Evolutionary conservation across 139 green algal species (phyloP), one percentile per base, ranked within the genome.

Genomic region (Pseudopediastrum boryanum): DNA sequence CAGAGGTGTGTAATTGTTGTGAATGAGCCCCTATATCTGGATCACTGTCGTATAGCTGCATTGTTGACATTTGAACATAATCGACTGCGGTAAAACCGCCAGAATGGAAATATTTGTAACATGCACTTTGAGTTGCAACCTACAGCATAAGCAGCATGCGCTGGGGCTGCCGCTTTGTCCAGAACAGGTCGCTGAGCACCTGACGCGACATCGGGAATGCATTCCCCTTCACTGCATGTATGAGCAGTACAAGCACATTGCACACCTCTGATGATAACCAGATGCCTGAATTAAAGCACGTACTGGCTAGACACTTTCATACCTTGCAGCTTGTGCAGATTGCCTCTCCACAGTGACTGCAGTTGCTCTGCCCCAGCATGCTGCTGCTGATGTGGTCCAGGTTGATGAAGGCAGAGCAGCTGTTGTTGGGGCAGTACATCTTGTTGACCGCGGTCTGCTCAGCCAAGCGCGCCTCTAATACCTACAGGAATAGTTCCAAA

Each of bases 321-420:
- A 38, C 59, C 59, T 67, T 67, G 9, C 59, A 67, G 29, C 21
- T 13, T 13, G 59, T 67, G 59, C 59, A 67, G 27, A 67, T 38
- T 19, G 38, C 59, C 4, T 27, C 27, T 27, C 59, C 9, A 31
- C 59, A 67, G 25, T 13, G 29, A 31, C 59, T 38, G 59, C 59
- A 67, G 6, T 36, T 38, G 59, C 27, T 36, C 59, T 6, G 3
- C 3, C 59, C 59, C 3, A 67, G 59, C n/a, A n/a, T n/a, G 59
- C n/a, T 25, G n/a, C 27, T 3, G 29, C 21, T 27, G 29, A 67
- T 3, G 29, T 39, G 38, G n/a, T 67, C 59, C 59, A 67, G 9
- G 59, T 67, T 67, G 5, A 67, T 67, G 59, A 67, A 67, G 2
- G 25, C 27, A 42, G 59, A 67, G 59, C 59, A 67, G 59, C n/a